Conservation (phyloP, 164 flowering plant genomes). For the Piper betle region DNA sequence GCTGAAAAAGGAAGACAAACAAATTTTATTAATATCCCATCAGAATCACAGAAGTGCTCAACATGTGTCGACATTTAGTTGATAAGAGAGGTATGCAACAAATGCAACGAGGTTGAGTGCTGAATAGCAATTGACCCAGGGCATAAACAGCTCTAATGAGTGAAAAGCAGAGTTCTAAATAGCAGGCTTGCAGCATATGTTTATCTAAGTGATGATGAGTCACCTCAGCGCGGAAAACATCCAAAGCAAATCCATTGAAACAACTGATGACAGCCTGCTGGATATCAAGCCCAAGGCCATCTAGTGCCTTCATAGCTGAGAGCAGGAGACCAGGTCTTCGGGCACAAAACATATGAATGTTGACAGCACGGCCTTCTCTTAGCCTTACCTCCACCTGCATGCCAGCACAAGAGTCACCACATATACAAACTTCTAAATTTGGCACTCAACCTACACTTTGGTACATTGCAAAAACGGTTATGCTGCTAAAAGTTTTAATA, state of each 20-base stretch:
- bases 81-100: no score
- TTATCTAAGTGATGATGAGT: not conserved
- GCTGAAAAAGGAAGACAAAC: constrained; percentile 23
- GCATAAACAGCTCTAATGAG: no score
- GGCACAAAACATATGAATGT: constrained; percentile 92
- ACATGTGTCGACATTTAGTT: not conserved
- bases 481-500: no score
- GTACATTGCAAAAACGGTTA: no score
- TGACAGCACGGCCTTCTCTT: constrained; percentile 84
- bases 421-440: no score
- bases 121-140: not conserved
- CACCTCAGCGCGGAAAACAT: constrained; percentile 93
- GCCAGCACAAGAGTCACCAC: not conserved
- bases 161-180: not conserved
- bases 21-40: no score
- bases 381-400: constrained; percentile 76
- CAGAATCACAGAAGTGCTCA: not conserved
- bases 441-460: no score
- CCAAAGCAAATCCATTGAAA: constrained; percentile 89
- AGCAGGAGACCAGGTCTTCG: constrained; percentile 82
- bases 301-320: constrained; percentile 79
- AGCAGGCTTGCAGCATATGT: not conserved
- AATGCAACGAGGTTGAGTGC: not conserved
- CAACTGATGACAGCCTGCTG: constrained; percentile 97
- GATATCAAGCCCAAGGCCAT: constrained; percentile 71